Evolutionary conservation across 352 stramenopile genomes (phyloP).

Genomic region (Globisporangium parvum): DNA sequence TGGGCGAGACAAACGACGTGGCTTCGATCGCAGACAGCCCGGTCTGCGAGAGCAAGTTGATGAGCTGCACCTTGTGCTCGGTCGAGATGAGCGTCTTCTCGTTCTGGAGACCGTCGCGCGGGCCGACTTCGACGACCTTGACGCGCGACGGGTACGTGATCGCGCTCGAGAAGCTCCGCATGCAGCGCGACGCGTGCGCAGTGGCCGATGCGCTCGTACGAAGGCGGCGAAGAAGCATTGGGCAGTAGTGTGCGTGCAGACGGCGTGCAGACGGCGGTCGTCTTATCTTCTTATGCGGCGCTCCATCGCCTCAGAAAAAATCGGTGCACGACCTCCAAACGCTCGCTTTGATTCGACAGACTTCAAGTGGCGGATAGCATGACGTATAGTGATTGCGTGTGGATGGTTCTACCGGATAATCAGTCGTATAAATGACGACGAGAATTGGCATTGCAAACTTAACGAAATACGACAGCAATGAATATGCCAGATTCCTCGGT

Average conservation of each 20-base stretch:
- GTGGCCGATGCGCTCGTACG: not conserved
- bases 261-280: not conserved
- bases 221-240: not conserved
- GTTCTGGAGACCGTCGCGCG: constrained; percentile 96
- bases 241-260: not conserved
- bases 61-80: constrained; percentile 88
- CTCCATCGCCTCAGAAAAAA: not conserved
- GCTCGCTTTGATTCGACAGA: too few relatives aligned
- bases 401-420: too few relatives aligned
- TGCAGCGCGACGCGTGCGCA: not conserved
- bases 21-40: constrained; percentile 90
- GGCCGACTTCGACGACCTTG: constrained; percentile 93
- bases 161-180: not conserved
- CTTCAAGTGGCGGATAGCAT: too few relatives aligned
- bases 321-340: too few relatives aligned
- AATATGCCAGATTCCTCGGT: too few relatives aligned
- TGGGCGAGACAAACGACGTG: constrained; percentile 94
- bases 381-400: not conserved
- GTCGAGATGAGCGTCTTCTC: constrained; percentile 87
- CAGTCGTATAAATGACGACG: too few relatives aligned
- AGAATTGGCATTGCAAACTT: too few relatives aligned
- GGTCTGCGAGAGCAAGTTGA: constrained; percentile 87
- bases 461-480: too few relatives aligned
- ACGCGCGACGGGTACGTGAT: constrained; percentile 63
- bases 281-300: not conserved